Evolutionary conservation across 805 yeast species (phyloP).

Genomic region (Kazachstania taianensis): DNA sequence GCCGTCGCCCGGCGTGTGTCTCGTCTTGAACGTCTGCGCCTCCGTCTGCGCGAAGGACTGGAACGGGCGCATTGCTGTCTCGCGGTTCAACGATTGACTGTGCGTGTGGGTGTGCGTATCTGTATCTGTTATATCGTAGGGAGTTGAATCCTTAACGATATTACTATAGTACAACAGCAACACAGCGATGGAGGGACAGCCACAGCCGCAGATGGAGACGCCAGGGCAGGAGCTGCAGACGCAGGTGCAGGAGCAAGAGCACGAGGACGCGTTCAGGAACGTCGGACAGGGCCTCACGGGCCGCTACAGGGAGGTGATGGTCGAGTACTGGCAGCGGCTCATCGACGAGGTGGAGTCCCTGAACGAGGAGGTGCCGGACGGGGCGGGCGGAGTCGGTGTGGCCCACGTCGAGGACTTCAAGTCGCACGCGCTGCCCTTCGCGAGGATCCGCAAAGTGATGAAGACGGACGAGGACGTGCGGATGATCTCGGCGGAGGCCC

Average conservation of each 20-base stretch:
- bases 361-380: slow-evolving; percentile 53
- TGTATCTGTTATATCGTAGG: too few species aligned
- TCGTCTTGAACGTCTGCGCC: slow-evolving; percentile 7
- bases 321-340: slow-evolving; percentile 96
- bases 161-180: too few species aligned
- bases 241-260: slow-evolving; percentile 24
- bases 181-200: background rate
- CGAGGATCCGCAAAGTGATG: slow-evolving; percentile 95
- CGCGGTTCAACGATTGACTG: too few species aligned
- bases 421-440: slow-evolving; percentile 88
- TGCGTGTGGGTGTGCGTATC: too few species aligned
- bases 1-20: slow-evolving; percentile 24
- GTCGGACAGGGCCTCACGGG: slow-evolving; percentile 90
- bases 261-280: slow-evolving; percentile 58
- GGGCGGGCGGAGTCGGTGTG: slow-evolving; percentile 8
- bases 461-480: slow-evolving; percentile 94
- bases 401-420: slow-evolving; percentile 75
- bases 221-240: background rate
- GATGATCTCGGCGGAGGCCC: slow-evolving; percentile 98
- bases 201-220: background rate
- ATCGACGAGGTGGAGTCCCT: slow-evolving; percentile 58
- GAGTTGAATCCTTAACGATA: too few species aligned
- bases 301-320: slow-evolving; percentile 74
- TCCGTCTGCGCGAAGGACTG: slow-evolving; percentile 24
- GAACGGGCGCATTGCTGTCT: slow-evolving; percentile 22